phyloP scores from a whole-genome alignment of 2,329 filamentous ascomycete genomes.

The Thielaviopsis ethacetica region DNA sequence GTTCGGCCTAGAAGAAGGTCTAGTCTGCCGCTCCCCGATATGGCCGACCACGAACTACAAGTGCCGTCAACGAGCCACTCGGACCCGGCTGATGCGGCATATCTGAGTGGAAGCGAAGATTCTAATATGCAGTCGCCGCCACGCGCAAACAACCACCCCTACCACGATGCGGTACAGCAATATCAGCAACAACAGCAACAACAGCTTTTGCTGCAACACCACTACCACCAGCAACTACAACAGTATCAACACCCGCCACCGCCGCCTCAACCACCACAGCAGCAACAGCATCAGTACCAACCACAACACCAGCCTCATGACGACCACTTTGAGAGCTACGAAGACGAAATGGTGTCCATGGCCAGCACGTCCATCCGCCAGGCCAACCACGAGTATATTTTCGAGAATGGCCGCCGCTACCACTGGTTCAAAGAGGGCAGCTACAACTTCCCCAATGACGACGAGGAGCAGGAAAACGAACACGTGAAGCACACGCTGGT shows the following conservation, averaged over 20 bases:
- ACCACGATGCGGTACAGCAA: neutral
- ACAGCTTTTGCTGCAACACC: neutral
- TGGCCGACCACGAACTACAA: neutral
- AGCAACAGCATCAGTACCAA: neutral
- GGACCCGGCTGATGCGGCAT: neutral
- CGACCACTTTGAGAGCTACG: neutral
- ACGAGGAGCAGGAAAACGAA: conserved; percentile 40
- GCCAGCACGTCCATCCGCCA: conserved; percentile 8
- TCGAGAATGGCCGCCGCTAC: conserved; percentile 18
- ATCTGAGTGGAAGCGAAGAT: neutral
- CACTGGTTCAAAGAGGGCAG: conserved; percentile 26
- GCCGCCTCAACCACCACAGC: neutral
- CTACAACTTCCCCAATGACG: conserved; percentile 45
- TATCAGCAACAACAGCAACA: neutral
- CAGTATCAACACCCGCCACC: neutral
- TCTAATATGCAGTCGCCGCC: neutral
- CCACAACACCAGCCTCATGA: neutral
- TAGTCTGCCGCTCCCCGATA: neutral
- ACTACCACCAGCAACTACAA: neutral
- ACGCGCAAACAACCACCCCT: neutral
- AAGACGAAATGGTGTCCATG: conserved; percentile 3
- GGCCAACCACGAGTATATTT: conserved; percentile 9
- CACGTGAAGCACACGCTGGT: conserved; percentile 40
- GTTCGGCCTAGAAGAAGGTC: neutral
- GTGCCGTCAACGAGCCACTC: conserved; percentile 1